Evolutionary conservation across 2,329 filamentous ascomycete genomes (phyloP), one percentile per base, ranked within the genome.

Genomic region (Cyclaneusma minus): DNA sequence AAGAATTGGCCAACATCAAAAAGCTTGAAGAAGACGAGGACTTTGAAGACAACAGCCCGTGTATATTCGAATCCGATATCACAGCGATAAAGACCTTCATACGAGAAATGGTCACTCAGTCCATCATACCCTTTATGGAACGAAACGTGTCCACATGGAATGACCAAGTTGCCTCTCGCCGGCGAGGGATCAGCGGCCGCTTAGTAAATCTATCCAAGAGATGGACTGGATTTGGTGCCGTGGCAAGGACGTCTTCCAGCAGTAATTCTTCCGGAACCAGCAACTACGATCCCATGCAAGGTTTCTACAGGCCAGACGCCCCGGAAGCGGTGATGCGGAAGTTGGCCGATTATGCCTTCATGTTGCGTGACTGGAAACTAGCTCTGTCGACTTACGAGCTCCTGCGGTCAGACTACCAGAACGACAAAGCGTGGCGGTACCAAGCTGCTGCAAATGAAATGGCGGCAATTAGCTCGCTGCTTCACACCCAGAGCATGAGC

Each of bases 351-450:
- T 95, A 87, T 52, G 76, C 84, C 7, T 92, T 98, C 44, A 94
- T 98, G 85, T 64, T 98, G 19, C 71, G 89, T 16, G 91, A 98
- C 50, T 98, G 79, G 72, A 94, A 91, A 51, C 58, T 98, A 18
- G 82, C 89, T 7, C 70, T 89, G 40, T 84, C 78, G 8, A 93
- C 82, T 1, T 98, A 94, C 47, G 87, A 98, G 30, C 65, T 98
- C 4, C 56, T 98, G 6, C 71, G 83, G 28, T 68, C 75, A 6
- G 91, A 98, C 48, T 98, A 87, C 49, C 75, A 72, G 44, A 89
- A 89, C 46, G 85, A 94, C 48, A 95, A 95, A 50, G 91, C 89
- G 1, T 98, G 89, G 89, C 82, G 72, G 41, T 81, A 95, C 44
- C 83, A 94, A 47, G 89, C 89, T 0, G 87, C 81, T 3, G 78